Evolutionary conservation across 768 basidiomycete species (phyloP), one percentile per base, ranked within the genome.

Genomic region (Calvatia gigantea): DNA sequence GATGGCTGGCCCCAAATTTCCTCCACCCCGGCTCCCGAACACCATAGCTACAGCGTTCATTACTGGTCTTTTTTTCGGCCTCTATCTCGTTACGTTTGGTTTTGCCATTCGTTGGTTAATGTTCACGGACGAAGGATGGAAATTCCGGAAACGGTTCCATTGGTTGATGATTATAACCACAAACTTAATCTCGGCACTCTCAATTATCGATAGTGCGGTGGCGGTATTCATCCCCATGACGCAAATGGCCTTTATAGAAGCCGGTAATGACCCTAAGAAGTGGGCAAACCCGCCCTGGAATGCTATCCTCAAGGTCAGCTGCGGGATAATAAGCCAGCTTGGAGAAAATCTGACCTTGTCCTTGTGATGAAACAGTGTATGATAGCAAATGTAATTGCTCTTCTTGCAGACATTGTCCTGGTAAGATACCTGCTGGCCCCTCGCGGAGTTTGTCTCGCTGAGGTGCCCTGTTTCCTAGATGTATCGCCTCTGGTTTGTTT

Each of bases 81-180:
- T 57, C 9, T 57, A 51, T 28, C n/a, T 51, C 25, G 17, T 46
- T 28, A 42, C 49, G 2, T 21, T 51, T 9, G 5, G 23, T 7
- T 57, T 19, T 19, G 25, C 47, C 41, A 41, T 23, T 27, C 38
- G 48, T 14, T 57, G 49, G 47, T 50, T 57, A 21, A 11, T 55
- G 31, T 51, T 57, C 11, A n/a, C 41, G 4, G 56, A 57, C 25
- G 46, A 49, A 35, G 56, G 56, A 31, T 57, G 56, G 56, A 43
- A 17, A 14, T 21, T 29, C 7, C 39, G 56, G 25, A 50, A 46
- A 28, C 23, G 27, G 6, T 50, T 57, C 31, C 27, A 44, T 19
- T 57, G 56, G 47, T 32, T 35, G 8, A 57, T n/a, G 14, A 11
- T 57, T 5, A 6, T 35, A 9, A 28, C 35, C 17, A 35, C 49